A percentile compares a stretch with the other conserved stretches of the same genome.
Evolutionary conservation across 257 asterid genomes (phyloP).

Genomic region (Solanum paucissectum): DNA sequence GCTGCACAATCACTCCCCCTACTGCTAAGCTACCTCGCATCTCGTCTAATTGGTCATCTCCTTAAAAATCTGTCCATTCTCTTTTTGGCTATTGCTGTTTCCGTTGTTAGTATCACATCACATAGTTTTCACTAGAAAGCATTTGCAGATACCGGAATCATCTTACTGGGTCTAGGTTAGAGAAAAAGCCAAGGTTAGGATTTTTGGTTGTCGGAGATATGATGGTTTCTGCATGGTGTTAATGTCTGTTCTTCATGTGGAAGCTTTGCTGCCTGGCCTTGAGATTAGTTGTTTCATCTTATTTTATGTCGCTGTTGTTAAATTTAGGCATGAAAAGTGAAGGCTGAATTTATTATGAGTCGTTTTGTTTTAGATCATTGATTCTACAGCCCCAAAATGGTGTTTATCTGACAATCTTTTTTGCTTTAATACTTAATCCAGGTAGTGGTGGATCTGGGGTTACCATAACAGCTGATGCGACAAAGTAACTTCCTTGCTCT

Average conservation of each 20-base stretch:
- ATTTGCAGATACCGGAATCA: background rate
- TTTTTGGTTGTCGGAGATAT: background rate
- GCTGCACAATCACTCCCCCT: background rate
- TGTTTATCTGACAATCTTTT: background rate
- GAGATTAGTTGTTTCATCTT: background rate
- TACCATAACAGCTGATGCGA: constrained; percentile 63
- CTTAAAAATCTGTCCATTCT: background rate
- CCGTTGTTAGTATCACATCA: background rate
- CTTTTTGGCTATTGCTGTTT: background rate
- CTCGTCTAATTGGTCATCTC: background rate
- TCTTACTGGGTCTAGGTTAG: background rate
- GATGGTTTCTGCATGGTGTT: background rate
- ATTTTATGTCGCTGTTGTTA: background rate
- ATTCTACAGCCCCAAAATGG: background rate
- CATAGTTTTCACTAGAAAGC: background rate
- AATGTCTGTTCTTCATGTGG: background rate
- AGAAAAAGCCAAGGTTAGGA: background rate
- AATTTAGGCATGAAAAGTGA: background rate
- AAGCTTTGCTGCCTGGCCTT: background rate
- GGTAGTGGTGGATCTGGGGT: constrained; percentile 56
- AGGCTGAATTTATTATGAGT: background rate
- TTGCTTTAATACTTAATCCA: constrained; percentile 18
- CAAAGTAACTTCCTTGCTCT: constrained; percentile 50
- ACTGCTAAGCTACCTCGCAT: background rate
- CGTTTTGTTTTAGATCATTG: background rate